Conservation (phyloP, 306 rosid species). For the Cicer chorassanicum region DNA sequence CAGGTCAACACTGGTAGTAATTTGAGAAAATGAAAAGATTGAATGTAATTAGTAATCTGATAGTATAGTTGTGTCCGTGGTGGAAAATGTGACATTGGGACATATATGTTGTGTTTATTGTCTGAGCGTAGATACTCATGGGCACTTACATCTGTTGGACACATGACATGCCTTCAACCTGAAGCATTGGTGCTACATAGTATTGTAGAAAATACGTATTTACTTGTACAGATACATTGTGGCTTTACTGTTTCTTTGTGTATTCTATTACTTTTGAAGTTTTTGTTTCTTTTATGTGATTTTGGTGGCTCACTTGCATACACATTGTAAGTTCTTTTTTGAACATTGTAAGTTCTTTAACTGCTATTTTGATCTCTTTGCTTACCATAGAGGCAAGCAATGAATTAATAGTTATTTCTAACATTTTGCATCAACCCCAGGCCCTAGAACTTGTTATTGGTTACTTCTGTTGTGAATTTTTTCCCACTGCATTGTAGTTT, state of each 20-base stretch:
- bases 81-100: no score
- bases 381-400: slow-evolving; percentile 15
- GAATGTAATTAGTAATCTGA: no score
- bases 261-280: not conserved
- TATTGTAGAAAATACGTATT: no score
- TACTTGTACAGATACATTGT: slow-evolving; percentile 1
- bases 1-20: no score
- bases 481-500: no score
- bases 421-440: not conserved
- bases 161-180: no score
- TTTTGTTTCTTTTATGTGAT: not conserved
- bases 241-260: not conserved
- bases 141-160: no score
- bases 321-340: slow-evolving; percentile 8
- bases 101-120: no score
- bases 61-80: no score
- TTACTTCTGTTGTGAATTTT: not conserved
- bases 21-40: no score
- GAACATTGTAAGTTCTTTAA: slow-evolving; percentile 5
- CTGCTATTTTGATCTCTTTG: slow-evolving; percentile 16
- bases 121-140: no score
- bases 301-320: slow-evolving; percentile 22
- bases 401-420: not conserved
- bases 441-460: slow-evolving; percentile 12
- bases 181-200: no score